Evolutionary conservation across 805 yeast genomes (phyloP).

Genomic region (Teunomyces panamensis): DNA sequence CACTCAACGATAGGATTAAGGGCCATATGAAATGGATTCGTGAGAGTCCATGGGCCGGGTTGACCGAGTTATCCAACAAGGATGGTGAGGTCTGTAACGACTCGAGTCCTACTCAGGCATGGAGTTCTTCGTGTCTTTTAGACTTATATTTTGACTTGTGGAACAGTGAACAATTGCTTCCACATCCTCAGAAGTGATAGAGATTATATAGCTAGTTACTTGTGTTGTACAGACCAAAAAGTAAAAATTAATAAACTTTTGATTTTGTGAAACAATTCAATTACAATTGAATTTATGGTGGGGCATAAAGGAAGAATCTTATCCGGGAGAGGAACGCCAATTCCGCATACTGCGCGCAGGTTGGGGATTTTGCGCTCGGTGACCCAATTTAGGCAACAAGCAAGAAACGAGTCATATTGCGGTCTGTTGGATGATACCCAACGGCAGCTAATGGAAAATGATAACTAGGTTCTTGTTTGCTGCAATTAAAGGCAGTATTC

Average conservation of each 20-base stretch:
- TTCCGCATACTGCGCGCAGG: neutral
- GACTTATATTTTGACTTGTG: conserved; percentile 73
- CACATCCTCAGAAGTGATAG: neutral
- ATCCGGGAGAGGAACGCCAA: neutral
- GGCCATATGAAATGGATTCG: conserved; percentile 69
- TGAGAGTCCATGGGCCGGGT: conserved; percentile 88
- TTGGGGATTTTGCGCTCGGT: neutral
- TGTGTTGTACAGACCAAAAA: neutral
- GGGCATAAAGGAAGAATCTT: no score
- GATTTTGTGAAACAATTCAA: neutral
- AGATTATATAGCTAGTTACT: neutral
- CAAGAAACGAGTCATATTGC: neutral
- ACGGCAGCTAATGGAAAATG: no score
- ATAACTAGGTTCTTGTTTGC: no score
- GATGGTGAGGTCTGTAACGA: conserved; percentile 79
- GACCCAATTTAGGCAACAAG: neutral
- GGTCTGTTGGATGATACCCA: neutral
- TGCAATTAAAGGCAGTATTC: no score
- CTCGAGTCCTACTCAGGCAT: conserved; percentile 94
- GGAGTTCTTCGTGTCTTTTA: conserved; percentile 86
- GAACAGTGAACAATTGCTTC: conserved; percentile 11
- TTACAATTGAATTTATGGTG: no score
- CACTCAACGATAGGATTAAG: conserved; percentile 56
- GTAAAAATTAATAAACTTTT: neutral
- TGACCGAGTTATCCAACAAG: conserved; percentile 88